Evolutionary conservation across 345 rosid genomes (phyloP), one percentile per base, ranked within the genome.

Genomic region (Salix caprea): DNA sequence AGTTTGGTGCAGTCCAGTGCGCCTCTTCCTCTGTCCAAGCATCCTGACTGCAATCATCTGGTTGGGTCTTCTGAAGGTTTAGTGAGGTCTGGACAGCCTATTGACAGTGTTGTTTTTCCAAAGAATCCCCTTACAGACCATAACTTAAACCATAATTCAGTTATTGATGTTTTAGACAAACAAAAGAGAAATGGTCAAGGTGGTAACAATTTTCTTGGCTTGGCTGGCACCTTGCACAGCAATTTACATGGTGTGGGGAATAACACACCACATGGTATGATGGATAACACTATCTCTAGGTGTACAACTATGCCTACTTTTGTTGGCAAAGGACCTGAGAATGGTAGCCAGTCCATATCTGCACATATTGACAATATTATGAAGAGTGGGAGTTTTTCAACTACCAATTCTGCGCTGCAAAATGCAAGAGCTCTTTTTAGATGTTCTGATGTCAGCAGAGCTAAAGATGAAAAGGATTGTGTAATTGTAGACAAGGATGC

Each of bases 1-100:
- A 85, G 83, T 85, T 77, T 80, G 83, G 79, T 78, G 76, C 87
- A 81, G 46, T 77, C 82, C 79, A 76, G 86, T 72, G 71, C 67
- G 68, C 21, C 83, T 78, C 39, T 52, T 61, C 71, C 79, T 74
- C 70, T 62, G 67, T 39, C 77, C 56, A 75, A 48, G 76, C 54
- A 72, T 74, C 78, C 86, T 76, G 82, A 78, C 70, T 60, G 83
- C 74, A 75, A 39, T 77, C 74, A 79, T 56, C 76, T 76, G 78
- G 76, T 74, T 79, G 76, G 74, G 23, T 74, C 85, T 75, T 74
- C 78, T 50, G 80, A 77, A 75, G 80, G 80, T 73, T 71, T 69
- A 42, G 70, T 76, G 44, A 77, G 78, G 66, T 74, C 79, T 39
- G 60, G 76, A 67, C 74, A 79, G 76, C 80, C 79, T 60, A 58